A percentile compares a stretch with the other conserved stretches of the same genome.
These are phyloP conservation scores for Pseudocohnilembus persalinus DNA, from an alignment of 169 alveolate species.

Conservation along the genomic window DNA sequence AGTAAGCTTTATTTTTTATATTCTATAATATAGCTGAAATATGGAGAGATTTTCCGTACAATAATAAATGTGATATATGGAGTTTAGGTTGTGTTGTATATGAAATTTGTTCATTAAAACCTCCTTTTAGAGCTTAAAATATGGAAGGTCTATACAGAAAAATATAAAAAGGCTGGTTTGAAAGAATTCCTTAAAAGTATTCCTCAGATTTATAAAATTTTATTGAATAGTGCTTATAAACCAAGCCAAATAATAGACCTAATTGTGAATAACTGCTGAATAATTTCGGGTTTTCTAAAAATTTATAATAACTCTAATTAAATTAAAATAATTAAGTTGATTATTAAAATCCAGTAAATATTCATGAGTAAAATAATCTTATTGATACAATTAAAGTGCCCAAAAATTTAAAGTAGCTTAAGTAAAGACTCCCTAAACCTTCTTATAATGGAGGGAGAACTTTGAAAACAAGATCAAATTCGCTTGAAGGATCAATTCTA, in stretches of 20 bases:
- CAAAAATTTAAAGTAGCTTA: background rate
- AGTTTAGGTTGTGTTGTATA: slow-evolving; percentile 72
- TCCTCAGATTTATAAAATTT: background rate
- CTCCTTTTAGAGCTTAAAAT: slow-evolving; percentile 78
- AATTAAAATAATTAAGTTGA: no score
- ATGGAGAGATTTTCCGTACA: slow-evolving; percentile 70
- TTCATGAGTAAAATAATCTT: no score
- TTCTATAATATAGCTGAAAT: slow-evolving; percentile 61
- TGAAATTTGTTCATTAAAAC: slow-evolving; percentile 73
- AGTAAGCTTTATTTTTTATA: no score
- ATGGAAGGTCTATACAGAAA: slow-evolving; percentile 74
- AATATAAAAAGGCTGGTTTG: slow-evolving; percentile 69
- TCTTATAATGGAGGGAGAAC: no score
- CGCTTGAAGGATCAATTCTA: no score
- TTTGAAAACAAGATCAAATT: no score
- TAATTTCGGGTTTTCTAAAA: background rate
- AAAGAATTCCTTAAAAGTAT: slow-evolving; percentile 49
- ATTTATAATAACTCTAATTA: background rate
- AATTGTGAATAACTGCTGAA: background rate
- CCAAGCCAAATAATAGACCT: background rate
- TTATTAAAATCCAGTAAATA: background rate
- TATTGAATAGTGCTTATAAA: background rate
- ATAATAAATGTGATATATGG: slow-evolving; percentile 73
- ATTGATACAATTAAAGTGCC: background rate
- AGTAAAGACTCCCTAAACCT: background rate